These are phyloP conservation scores for Suillus lakei DNA, from an alignment of 768 basidiomycete genomes.

Conservation along the genomic window DNA sequence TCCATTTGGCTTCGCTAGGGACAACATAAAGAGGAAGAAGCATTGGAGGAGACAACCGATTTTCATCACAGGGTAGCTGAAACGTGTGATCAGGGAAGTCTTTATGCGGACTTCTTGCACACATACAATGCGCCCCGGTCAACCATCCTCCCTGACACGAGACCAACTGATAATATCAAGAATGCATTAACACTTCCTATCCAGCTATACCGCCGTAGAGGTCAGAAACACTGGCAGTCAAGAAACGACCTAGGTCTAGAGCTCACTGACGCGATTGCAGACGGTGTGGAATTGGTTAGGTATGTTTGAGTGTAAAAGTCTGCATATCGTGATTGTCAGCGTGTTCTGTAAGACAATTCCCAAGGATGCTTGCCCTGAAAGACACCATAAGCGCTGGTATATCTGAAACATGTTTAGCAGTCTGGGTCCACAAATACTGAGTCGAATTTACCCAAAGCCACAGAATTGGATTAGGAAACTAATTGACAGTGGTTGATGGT, in stretches of 20 bases:
- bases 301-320: conserved; percentile 45
- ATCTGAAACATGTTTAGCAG: conserved; percentile 23
- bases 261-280: conserved; percentile 39
- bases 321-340: conserved; percentile 12
- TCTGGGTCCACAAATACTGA: neutral
- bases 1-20: conserved; percentile 41
- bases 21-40: conserved; percentile 49
- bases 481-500: neutral
- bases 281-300: conserved; percentile 39
- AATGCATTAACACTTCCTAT: conserved; percentile 57
- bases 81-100: neutral
- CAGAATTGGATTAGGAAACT: conserved; percentile 45
- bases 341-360: neutral
- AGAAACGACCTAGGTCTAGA: neutral
- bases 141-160: conserved; percentile 53
- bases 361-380: conserved; percentile 38
- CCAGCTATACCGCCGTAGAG: conserved; percentile 32
- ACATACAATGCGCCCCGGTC: conserved; percentile 57
- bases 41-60: conserved; percentile 49
- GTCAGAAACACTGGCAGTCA: neutral
- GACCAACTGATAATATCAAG: conserved; percentile 46
- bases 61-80: conserved; percentile 49
- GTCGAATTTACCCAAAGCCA: conserved; percentile 37
- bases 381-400: conserved; percentile 43
- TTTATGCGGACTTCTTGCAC: neutral